Base-by-base conservation (phyloP, 148 eudicot genomes). In the Vaccinium vitisidaea region DNA sequence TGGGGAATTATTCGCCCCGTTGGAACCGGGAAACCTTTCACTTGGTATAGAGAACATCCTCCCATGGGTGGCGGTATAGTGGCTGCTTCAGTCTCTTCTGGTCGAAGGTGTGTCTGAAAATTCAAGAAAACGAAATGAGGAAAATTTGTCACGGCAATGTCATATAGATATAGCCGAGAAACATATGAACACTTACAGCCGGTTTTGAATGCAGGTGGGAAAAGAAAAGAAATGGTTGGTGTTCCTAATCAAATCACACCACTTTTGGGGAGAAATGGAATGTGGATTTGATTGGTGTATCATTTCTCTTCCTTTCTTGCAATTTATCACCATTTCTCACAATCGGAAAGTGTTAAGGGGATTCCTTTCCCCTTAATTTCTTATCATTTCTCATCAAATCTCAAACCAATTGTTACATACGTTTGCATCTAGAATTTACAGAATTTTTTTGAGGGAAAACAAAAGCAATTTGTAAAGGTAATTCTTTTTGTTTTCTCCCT, bases 81-180 rank as follows among this genome's bases (percentile, higher is more conserved):
- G 99, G 97, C 92, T 96, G 98, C 92, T 96, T 96, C 94, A 96
- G 75, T 85, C 99, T 94, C 97, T 96, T 94, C 88, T 96, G 99
- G 89, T 96, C 99, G 50, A 96, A 96, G 5, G 99, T 96, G 86
- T 96, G 99, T 94, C 99, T 96, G 92, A 76, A 50, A 87, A 75
- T 86, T 84, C 36, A 82, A 25, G 77, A 32, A 32, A 83, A 85
- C 18, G 73, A 30, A n/a, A 77, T 30, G 77, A 5, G 12, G 7
- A 32, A 14, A 25, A 23, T 49, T 43, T 43, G 11, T 83, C 18
- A 9, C 77, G 21, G 5, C 12, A 39, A 74, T 36, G 32, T 30
- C 36, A 69, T 14, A 30, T 14, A 30, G 0, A 21, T 10, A 36
- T 13, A 6, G 15, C 76, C 13, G n/a, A 71, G 48, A 32, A 32